A percentile compares a stretch with the other conserved stretches of the same genome.
These are phyloP conservation scores for Dendrobium nobile DNA, from an alignment of 106 monocot species.

Conservation along the genomic window DNA sequence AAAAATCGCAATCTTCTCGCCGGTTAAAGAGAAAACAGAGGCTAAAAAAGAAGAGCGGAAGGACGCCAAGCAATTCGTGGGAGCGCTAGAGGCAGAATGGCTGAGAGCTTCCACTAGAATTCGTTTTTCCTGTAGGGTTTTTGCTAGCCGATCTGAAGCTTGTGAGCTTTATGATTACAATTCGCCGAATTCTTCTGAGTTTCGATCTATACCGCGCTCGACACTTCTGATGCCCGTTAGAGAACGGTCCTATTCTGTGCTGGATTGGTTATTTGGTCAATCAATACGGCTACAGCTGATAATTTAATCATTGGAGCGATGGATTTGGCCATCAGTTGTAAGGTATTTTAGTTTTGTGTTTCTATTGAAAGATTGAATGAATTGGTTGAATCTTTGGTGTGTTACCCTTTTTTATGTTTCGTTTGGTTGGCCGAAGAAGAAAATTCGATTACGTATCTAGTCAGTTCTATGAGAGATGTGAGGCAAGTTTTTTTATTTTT, in stretches of 20 bases:
- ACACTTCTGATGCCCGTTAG: background rate
- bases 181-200: background rate
- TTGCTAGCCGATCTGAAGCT: background rate
- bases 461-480: background rate
- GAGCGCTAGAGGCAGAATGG: background rate
- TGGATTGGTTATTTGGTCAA: background rate
- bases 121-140: background rate
- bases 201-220: background rate
- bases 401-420: background rate
- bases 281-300: background rate
- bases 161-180: background rate
- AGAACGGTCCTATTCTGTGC: background rate
- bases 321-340: slow-evolving; percentile 32
- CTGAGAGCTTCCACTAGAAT: background rate
- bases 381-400: slow-evolving; percentile 1
- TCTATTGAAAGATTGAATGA: background rate
- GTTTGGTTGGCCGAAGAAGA: background rate
- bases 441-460: background rate
- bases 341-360: slow-evolving; percentile 14
- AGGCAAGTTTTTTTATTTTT: background rate
- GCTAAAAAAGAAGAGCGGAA: background rate
- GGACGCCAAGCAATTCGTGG: background rate
- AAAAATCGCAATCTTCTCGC: background rate
- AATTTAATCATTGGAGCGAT: slow-evolving; percentile 18
- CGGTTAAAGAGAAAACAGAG: background rate